Percentiles rank a stretch among this genome's conserved stretches.
Conservation (phyloP, 306 rosid species). For the Amphicarpaea edgeworthii region DNA sequence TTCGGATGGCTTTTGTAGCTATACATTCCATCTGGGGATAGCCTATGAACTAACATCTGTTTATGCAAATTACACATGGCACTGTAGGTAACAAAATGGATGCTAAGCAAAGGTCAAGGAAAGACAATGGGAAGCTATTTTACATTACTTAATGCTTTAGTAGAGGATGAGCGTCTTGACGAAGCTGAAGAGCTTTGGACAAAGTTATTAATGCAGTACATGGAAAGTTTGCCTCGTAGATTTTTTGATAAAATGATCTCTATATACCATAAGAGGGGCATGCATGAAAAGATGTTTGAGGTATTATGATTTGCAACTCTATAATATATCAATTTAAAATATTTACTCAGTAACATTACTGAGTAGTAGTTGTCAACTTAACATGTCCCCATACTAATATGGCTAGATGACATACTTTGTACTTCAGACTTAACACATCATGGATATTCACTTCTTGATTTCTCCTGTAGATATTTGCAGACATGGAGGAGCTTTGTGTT, state of each 20-base stretch:
- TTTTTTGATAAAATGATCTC: constrained; percentile 86
- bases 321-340: constrained; percentile 13
- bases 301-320: constrained; percentile 50
- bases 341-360: not conserved
- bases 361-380: constrained; percentile 13
- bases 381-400: constrained; percentile 7
- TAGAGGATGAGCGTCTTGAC: constrained; percentile 86
- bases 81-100: constrained; percentile 88
- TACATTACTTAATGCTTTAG: constrained; percentile 79
- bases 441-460: constrained; percentile 40
- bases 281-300: constrained; percentile 92
- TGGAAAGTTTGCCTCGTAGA: constrained; percentile 85
- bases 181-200: constrained; percentile 98
- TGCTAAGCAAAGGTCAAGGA: constrained; percentile 99
- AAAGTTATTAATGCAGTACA: constrained; percentile 70
- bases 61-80: constrained; percentile 36
- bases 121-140: constrained; percentile 97
- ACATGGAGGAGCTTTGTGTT: constrained; percentile 93
- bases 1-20: constrained; percentile 12
- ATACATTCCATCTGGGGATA: constrained; percentile 8
- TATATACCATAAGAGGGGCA: constrained; percentile 64
- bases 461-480: constrained; percentile 80
- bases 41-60: constrained; percentile 20
- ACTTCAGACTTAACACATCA: constrained; percentile 8
- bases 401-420: constrained; percentile 32